Conservation (phyloP, 208 protist species). For the Herpetomonas samuelpessoai region DNA sequence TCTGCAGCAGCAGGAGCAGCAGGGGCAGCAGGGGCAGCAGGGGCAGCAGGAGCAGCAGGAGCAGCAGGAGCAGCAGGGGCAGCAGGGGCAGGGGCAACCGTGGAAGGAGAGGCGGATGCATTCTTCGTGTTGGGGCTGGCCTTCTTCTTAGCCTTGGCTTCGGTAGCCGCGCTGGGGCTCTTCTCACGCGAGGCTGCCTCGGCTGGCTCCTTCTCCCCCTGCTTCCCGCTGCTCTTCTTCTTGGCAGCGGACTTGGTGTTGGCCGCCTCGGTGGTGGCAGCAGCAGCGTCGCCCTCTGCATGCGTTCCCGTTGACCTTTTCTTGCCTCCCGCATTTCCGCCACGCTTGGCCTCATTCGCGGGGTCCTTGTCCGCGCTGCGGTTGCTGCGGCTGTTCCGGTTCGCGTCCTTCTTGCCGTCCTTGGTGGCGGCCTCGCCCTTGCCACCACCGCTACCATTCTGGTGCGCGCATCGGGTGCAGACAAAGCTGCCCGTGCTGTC, state of each 20-base stretch:
- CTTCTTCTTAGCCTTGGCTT: constrained; percentile 11
- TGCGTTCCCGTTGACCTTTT: no score
- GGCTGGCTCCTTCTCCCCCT: constrained; percentile 1
- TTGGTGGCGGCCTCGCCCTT: constrained; percentile 6
- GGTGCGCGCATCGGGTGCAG: constrained; percentile 39
- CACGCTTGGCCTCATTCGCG: no score
- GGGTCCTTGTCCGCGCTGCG: no score
- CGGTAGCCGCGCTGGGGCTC: constrained; percentile 7
- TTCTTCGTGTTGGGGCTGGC: constrained; percentile 6
- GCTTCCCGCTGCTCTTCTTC: constrained; percentile 15
- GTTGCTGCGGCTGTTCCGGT: constrained; percentile 13
- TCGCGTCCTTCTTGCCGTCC: constrained; percentile 9
- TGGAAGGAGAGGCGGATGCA: background rate
- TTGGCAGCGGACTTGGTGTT: constrained; percentile 10
- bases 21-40: background rate
- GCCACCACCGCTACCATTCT: no score
- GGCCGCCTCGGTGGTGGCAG: no score
- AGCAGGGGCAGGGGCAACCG: background rate
- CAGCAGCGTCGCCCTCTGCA: no score
- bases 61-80: background rate
- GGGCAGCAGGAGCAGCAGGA: background rate
- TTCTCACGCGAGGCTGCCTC: constrained; percentile 8
- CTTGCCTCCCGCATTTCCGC: no score
- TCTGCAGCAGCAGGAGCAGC: no score
- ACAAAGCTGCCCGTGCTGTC: constrained; percentile 26